phyloP scores from a whole-genome alignment of 352 stramenopile genomes.

The Phytopythium oedochilum region DNA sequence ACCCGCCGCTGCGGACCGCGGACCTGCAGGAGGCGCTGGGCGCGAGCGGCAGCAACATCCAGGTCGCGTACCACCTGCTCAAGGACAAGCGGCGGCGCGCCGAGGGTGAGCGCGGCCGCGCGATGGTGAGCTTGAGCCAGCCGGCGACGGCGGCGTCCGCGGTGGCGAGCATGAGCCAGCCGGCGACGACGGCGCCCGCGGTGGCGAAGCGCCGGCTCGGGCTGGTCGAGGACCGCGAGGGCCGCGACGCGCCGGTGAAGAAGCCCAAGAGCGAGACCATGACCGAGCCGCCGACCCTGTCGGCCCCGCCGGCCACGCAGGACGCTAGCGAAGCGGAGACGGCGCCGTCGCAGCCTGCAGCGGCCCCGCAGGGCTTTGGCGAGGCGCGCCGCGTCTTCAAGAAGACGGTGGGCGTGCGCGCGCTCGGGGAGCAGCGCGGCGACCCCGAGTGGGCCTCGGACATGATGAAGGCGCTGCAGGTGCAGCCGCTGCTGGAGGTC shows the following conservation, averaged over 20 bases:
- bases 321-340: not conserved
- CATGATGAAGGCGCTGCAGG: conserved; percentile 26
- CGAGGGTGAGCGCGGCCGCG: not conserved
- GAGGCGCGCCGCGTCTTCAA: conserved; percentile 17
- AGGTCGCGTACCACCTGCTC: conserved; percentile 46
- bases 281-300: conserved; percentile 3
- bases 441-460: conserved; percentile 23
- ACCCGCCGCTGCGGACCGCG: conserved; percentile 29
- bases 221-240: conserved; percentile 9
- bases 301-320: conserved; percentile 5
- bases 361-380: not conserved
- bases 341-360: not conserved
- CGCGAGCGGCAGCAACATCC: conserved; percentile 33
- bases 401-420: conserved; percentile 22
- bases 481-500: conserved; percentile 23
- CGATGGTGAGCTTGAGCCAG: not conserved
- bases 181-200: conserved; percentile 7
- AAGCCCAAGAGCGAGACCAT: conserved; percentile 14
- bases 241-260: conserved; percentile 17
- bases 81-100: conserved; percentile 27
- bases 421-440: conserved; percentile 8
- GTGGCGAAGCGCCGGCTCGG: conserved; percentile 25
- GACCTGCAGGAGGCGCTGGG: conserved; percentile 44
- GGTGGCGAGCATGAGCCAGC: conserved; percentile 2
- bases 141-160: not conserved